Percentiles rank a stretch among this genome's conserved stretches.
These are phyloP conservation scores for Prunus yedoensis DNA, from an alignment of 331 rosid species.

Conservation along the genomic window DNA sequence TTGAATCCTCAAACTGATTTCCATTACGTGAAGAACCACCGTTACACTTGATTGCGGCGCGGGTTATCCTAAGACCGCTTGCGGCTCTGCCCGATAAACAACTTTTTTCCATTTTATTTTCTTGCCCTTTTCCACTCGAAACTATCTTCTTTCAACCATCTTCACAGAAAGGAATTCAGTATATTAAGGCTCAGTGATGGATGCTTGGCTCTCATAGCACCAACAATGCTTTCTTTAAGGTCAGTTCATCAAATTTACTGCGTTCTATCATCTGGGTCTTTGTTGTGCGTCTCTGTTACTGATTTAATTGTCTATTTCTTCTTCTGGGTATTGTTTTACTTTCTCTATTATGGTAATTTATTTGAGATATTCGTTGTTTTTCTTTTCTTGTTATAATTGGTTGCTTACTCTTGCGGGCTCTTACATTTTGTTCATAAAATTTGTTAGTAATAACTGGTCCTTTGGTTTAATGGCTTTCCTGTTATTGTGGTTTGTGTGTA, in stretches of 20 bases:
- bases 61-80: conserved; percentile 19
- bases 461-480: neutral
- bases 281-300: neutral
- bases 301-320: conserved; percentile 15
- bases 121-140: neutral
- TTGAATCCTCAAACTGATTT: neutral
- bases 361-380: neutral
- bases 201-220: conserved; percentile 28
- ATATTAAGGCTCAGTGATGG: conserved; percentile 25
- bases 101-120: neutral
- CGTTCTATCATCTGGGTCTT: conserved; percentile 25
- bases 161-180: neutral
- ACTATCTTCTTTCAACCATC: neutral
- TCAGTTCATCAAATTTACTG: conserved; percentile 30
- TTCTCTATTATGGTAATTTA: neutral
- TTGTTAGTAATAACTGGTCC: neutral
- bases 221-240: conserved; percentile 77
- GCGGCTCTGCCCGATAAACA: neutral
- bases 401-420: neutral
- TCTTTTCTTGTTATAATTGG: neutral
- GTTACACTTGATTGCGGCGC: neutral
- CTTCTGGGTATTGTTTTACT: neutral
- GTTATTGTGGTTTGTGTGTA: neutral
- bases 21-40: neutral
- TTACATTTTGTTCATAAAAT: neutral